phyloP scores from a whole-genome alignment of 73 alveolate species.

The Paramecium primaurelia region DNA sequence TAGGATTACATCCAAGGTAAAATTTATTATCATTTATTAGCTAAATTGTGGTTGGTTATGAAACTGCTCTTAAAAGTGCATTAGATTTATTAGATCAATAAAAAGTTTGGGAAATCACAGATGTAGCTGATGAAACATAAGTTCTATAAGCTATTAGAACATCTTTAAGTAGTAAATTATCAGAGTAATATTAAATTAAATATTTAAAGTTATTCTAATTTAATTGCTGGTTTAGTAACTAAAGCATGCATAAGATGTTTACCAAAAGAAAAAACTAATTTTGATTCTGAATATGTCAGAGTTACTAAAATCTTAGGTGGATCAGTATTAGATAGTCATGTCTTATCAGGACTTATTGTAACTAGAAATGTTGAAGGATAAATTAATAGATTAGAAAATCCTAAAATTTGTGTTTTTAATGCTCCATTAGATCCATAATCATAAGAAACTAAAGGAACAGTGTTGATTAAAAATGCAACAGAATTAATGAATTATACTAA shows the following conservation, averaged over 20 bases:
- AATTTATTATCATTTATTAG: not conserved
- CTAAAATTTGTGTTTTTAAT: constrained; percentile 95
- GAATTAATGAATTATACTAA: constrained; percentile 95
- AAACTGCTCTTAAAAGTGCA: constrained; percentile 90
- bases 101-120: constrained; percentile 73
- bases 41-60: constrained; percentile 93
- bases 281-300: constrained; percentile 95
- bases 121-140: constrained; percentile 79
- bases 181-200: not conserved
- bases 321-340: constrained; percentile 82
- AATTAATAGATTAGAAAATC: constrained; percentile 83
- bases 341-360: constrained; percentile 90
- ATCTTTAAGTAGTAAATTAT: constrained; percentile 87
- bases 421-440: constrained; percentile 92
- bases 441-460: constrained; percentile 98
- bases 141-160: constrained; percentile 82
- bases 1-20: constrained; percentile 91
- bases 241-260: constrained; percentile 60
- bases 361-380: constrained; percentile 88
- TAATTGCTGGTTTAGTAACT: constrained; percentile 43
- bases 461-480: constrained; percentile 93
- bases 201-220: constrained; percentile 36
- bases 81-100: constrained; percentile 81
- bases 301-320: constrained; percentile 96
- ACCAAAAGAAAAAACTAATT: constrained; percentile 80